Evolutionary conservation across 148 eudicot genomes (phyloP).

Genomic region (Persicaria maculosa): DNA sequence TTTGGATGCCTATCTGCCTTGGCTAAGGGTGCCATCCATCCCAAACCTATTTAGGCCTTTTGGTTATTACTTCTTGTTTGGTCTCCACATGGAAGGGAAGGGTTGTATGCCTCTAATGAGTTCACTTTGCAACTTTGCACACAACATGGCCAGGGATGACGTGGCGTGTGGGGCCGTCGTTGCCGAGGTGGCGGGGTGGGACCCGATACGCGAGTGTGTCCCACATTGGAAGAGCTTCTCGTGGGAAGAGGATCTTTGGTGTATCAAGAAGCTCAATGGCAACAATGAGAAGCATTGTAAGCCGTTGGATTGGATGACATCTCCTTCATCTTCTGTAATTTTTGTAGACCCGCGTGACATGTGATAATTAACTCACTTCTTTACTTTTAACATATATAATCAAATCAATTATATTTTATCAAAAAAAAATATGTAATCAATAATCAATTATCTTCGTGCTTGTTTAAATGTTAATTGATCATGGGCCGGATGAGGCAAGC

Average conservation of each 20-base stretch:
- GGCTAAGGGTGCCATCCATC: constrained; percentile 71
- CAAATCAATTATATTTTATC: not conserved
- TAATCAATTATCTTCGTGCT: no score
- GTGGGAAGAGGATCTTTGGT: constrained; percentile 80
- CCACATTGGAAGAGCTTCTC: constrained; percentile 84
- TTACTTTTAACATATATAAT: not conserved
- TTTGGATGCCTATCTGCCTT: constrained; percentile 66
- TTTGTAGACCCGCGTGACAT: constrained; percentile 9
- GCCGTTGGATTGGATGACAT: not conserved
- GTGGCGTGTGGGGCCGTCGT: constrained; percentile 53
- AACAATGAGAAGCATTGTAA: not conserved
- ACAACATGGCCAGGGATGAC: constrained; percentile 67
- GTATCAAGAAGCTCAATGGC: constrained; percentile 45
- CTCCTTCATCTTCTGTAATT: not conserved
- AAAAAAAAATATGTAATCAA: no score
- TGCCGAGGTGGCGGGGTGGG: constrained; percentile 72
- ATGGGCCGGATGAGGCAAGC: no score
- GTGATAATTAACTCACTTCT: not conserved
- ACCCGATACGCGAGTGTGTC: constrained; percentile 51
- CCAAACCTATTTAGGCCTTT: constrained; percentile 64
- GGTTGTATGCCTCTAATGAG: constrained; percentile 57
- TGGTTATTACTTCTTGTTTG: constrained; percentile 69
- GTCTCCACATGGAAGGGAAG: constrained; percentile 74
- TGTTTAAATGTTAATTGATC: no score
- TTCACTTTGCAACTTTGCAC: constrained; percentile 57